Conservation (phyloP, 805 yeast species). For the Hanseniaspora lachancei region DNA sequence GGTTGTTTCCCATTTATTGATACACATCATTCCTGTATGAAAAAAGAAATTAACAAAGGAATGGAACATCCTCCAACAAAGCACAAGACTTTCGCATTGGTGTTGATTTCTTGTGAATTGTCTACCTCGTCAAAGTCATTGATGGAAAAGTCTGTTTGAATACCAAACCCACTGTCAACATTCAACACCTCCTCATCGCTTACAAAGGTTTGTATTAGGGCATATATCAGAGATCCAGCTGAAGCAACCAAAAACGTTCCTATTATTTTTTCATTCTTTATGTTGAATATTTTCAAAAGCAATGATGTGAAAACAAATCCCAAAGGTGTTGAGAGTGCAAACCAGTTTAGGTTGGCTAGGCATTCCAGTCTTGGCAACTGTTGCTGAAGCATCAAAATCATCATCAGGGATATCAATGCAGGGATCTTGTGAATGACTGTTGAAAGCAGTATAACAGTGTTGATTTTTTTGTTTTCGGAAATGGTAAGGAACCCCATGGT, state of each 20-base stretch:
- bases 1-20: background rate
- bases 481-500: constrained; percentile 44
- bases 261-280: constrained; percentile 21
- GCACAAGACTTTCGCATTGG: background rate
- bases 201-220: constrained; percentile 20
- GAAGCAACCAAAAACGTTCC: constrained; percentile 25
- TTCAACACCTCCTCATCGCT: background rate
- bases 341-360: constrained; percentile 34
- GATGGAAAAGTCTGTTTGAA: constrained; percentile 1
- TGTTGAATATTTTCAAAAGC: background rate
- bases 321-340: constrained; percentile 26
- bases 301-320: constrained; percentile 23
- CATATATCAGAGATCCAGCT: constrained; percentile 28
- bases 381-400: constrained; percentile 35
- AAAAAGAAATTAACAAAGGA: background rate
- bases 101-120: background rate
- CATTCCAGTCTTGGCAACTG: constrained; percentile 29
- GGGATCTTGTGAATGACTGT: constrained; percentile 54
- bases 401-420: constrained; percentile 45
- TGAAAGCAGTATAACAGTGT: constrained; percentile 36
- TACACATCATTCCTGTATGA: background rate
- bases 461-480: constrained; percentile 27
- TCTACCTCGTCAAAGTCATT: constrained; percentile 13
- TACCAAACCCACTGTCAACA: background rate
- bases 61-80: constrained; percentile 5